phyloP scores from a whole-genome alignment of 306 rosid genomes.

The Corylus heterophylla region DNA sequence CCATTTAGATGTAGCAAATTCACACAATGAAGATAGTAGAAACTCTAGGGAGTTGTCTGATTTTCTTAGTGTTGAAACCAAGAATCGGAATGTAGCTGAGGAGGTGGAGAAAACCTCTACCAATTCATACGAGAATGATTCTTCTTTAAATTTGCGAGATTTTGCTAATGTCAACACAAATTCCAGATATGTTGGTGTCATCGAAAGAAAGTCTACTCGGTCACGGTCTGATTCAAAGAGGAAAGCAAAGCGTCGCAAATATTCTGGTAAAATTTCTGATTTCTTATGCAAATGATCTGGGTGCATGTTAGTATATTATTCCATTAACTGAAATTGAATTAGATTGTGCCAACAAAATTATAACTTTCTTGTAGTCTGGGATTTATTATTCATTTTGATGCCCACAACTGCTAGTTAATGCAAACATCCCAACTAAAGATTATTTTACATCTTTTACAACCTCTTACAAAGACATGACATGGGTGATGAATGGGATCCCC shows the following conservation, averaged over 20 bases:
- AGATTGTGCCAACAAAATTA: neutral
- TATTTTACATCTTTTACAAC: neutral
- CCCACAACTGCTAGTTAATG: neutral
- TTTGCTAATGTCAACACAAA: conserved; percentile 36
- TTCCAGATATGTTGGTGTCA: conserved; percentile 41
- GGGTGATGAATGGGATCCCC: neutral
- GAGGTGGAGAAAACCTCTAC: conserved; percentile 36
- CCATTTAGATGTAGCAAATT: conserved; percentile 30
- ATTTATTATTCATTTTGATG: neutral
- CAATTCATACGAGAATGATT: conserved; percentile 29
- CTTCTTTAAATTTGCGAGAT: conserved; percentile 32
- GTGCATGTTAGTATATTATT: conserved; percentile 17
- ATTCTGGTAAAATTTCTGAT: conserved; percentile 54
- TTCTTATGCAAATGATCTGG: conserved; percentile 1
- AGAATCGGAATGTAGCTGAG: conserved; percentile 35
- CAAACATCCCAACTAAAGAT: neutral
- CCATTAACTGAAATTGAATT: neutral
- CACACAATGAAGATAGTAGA: conserved; percentile 35
- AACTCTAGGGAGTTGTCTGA: conserved; percentile 45
- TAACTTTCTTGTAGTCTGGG: neutral
- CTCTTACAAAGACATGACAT: neutral
- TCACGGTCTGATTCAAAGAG: conserved; percentile 57
- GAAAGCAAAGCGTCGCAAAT: conserved; percentile 64
- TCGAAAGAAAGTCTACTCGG: conserved; percentile 41
- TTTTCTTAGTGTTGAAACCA: conserved; percentile 34